Conservation (phyloP, 1,284 basidiomycete species). For the Trichosporon asahii region DNA sequence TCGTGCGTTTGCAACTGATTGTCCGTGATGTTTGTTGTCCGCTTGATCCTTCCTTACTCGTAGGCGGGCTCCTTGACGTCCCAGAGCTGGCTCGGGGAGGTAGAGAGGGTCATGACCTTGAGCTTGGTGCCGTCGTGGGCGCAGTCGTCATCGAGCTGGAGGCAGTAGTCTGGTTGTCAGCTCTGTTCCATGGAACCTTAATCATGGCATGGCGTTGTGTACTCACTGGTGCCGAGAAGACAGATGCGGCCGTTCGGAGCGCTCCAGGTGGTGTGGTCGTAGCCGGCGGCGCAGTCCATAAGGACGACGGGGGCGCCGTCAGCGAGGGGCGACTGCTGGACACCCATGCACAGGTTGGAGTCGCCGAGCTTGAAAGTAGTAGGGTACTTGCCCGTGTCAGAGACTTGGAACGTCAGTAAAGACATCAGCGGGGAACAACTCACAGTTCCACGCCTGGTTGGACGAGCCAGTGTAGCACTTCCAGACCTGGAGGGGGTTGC, state of each 20-base stretch:
- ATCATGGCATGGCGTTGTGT: no score
- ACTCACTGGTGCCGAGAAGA: conserved; percentile 6
- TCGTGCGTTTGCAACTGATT: neutral
- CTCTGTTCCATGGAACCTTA: neutral
- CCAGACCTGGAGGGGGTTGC: conserved; percentile 7
- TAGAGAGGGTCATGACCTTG: neutral
- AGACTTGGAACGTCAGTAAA: neutral
- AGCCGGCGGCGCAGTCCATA: neutral
- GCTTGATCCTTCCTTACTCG: no score
- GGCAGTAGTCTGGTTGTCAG: conserved; percentile 7
- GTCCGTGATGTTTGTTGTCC: neutral
- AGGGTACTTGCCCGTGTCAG: conserved; percentile 6
- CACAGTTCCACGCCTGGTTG: conserved; percentile 5
- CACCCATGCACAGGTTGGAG: neutral
- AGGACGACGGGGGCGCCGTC: conserved; percentile 7
- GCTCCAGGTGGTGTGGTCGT: conserved; percentile 10
- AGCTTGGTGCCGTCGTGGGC: conserved; percentile 6
- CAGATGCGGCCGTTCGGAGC: neutral
- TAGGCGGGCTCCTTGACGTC: neutral
- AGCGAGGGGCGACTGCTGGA: neutral
- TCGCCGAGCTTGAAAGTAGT: neutral
- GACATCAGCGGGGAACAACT: neutral
- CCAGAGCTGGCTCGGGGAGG: neutral
- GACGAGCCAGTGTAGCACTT: neutral
- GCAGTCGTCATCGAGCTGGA: conserved; percentile 4